A percentile compares a stretch with the other conserved stretches of the same genome.
phyloP scores from a whole-genome alignment of 306 rosid genomes.

The Lathyrus sativus region DNA sequence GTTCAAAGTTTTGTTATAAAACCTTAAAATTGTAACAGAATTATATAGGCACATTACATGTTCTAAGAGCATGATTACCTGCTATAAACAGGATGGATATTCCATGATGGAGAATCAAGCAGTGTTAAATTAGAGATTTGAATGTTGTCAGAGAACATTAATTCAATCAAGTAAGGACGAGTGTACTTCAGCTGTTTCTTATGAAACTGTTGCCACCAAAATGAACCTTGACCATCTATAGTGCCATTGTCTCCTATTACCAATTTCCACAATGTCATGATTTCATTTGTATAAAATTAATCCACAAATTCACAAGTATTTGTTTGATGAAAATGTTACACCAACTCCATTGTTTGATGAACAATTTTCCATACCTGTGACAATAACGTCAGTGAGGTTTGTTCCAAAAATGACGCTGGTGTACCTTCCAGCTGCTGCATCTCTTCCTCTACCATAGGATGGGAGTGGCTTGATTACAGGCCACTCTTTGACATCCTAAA shows the following conservation, averaged over 20 bases:
- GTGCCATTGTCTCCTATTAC: conserved; percentile 72
- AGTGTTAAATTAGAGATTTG: conserved; percentile 75
- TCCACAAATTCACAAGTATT: too few species aligned
- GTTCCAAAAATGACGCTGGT: conserved; percentile 69
- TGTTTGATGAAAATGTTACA: conserved; percentile 42
- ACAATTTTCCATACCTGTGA: conserved; percentile 59
- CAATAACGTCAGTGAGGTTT: conserved; percentile 75
- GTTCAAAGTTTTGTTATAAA: conserved; percentile 23
- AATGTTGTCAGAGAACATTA: conserved; percentile 64
- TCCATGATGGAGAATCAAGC: conserved; percentile 80
- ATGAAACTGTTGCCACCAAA: conserved; percentile 74
- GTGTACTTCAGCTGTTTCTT: conserved; percentile 63
- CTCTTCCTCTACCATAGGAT: conserved; percentile 86
- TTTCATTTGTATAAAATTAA: neutral
- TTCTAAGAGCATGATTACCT: conserved; percentile 54
- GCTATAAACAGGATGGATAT: conserved; percentile 83
- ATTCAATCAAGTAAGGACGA: conserved; percentile 76
- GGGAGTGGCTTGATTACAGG: conserved; percentile 68
- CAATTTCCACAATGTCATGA: conserved; percentile 14
- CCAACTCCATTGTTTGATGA: conserved; percentile 27
- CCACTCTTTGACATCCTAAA: conserved; percentile 71
- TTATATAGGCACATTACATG: neutral
- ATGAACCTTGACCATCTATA: conserved; percentile 76
- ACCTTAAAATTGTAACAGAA: conserved; percentile 4
- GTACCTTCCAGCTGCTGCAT: conserved; percentile 65